These are phyloP conservation scores for Ammopiptanthus mongolicus DNA, from an alignment of 306 rosid genomes.

Conservation along the genomic window DNA sequence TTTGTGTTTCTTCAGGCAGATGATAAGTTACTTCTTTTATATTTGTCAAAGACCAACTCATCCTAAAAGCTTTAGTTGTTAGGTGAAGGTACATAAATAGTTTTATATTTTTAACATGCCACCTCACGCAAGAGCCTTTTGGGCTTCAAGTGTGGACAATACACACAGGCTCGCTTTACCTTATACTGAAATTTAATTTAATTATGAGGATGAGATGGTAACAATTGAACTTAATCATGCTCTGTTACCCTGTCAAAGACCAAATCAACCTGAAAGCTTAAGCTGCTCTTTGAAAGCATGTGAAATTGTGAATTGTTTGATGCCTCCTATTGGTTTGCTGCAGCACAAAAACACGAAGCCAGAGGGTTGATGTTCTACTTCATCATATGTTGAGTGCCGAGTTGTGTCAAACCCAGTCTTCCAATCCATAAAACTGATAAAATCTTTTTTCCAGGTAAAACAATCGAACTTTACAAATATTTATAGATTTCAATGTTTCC, in stretches of 20 bases:
- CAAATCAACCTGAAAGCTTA: neutral
- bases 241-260: neutral
- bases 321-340: slow-evolving; percentile 22
- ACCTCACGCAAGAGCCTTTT: neutral
- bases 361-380: slow-evolving; percentile 83
- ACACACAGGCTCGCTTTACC: neutral
- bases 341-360: slow-evolving; percentile 81
- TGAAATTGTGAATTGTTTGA: neutral
- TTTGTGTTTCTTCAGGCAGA: slow-evolving; percentile 2
- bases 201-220: neutral
- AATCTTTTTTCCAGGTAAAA: slow-evolving; percentile 22
- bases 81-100: neutral
- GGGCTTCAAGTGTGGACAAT: slow-evolving; percentile 3
- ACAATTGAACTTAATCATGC: neutral
- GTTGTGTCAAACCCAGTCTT: slow-evolving; percentile 42
- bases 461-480: neutral
- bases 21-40: slow-evolving; percentile 1
- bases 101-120: neutral
- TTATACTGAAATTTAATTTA: slow-evolving; percentile 5
- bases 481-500: neutral
- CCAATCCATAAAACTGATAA: slow-evolving; percentile 30
- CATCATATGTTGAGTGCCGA: slow-evolving; percentile 97
- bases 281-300: neutral
- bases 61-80: slow-evolving; percentile 13
- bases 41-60: slow-evolving; percentile 9